These are phyloP conservation scores for maize (Zea mays) DNA, from an alignment of 176 grass and related monocot genomes.

Conservation along the genomic window Zm-B73-REFERENCE-NAM-5.0 NC_050098.1:158661501-158662000, in stretches of 20 bases:
- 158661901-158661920: slow-evolving; percentile 40
- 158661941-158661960: slow-evolving; percentile 40
- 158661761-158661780: slow-evolving; percentile 53
- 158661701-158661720: slow-evolving; percentile 17
- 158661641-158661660: slow-evolving; percentile 50
- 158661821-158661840: slow-evolving; percentile 2
- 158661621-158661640: slow-evolving; percentile 35
- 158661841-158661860: slow-evolving; percentile 35
- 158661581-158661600: slow-evolving; percentile 43
- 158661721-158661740: slow-evolving; percentile 37
- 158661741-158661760: slow-evolving; percentile 39
- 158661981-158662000: slow-evolving; percentile 19
- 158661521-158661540: slow-evolving; percentile 17
- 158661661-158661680: slow-evolving; percentile 49
- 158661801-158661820: background rate
- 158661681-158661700: slow-evolving; percentile 44
- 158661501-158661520: slow-evolving; percentile 46
- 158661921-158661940: slow-evolving; percentile 59
- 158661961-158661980: slow-evolving; percentile 43
- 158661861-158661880: background rate
- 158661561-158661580: slow-evolving; percentile 35
- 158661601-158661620: slow-evolving; percentile 30
- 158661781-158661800: slow-evolving; percentile 23
- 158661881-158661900: slow-evolving; percentile 32
- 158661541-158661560: slow-evolving; percentile 50